Evolutionary conservation across 768 basidiomycete species (phyloP).

Genomic region (Agrocybe pediades): DNA sequence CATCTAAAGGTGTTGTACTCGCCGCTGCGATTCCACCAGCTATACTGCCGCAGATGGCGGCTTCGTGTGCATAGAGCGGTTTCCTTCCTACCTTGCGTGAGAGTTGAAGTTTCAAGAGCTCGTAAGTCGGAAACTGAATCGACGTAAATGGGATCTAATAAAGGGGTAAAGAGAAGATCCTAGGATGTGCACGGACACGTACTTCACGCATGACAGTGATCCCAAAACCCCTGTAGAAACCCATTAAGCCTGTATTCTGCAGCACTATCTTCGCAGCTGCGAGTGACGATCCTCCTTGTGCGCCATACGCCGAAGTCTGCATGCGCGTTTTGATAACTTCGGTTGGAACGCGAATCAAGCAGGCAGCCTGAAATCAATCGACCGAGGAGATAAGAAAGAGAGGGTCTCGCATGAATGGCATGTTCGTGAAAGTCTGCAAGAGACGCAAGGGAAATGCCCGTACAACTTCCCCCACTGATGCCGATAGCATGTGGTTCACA

Average conservation of each 20-base stretch:
- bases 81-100: constrained; percentile 56
- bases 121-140: constrained; percentile 95
- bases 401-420: constrained; percentile 12
- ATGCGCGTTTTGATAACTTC: constrained; percentile 94
- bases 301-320: constrained; percentile 80
- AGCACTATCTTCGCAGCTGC: constrained; percentile 59
- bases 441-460: constrained; percentile 45
- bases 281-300: constrained; percentile 56
- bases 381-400: constrained; percentile 8
- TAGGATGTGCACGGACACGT: constrained; percentile 30
- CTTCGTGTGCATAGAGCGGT: constrained; percentile 68
- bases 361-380: constrained; percentile 63
- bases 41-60: constrained; percentile 87
- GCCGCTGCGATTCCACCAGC: constrained; percentile 91
- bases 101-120: constrained; percentile 73
- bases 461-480: constrained; percentile 60
- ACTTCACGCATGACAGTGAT: constrained; percentile 67
- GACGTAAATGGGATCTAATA: constrained; percentile 93
- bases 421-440: constrained; percentile 45
- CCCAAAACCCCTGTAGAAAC: constrained; percentile 86
- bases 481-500: constrained; percentile 56
- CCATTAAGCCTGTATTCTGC: constrained; percentile 59
- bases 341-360: constrained; percentile 91
- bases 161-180: constrained; percentile 6
- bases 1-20: constrained; percentile 92